These are phyloP conservation scores for Leccinum sublutescens DNA, from an alignment of 768 basidiomycete genomes.

Conservation along the genomic window DNA sequence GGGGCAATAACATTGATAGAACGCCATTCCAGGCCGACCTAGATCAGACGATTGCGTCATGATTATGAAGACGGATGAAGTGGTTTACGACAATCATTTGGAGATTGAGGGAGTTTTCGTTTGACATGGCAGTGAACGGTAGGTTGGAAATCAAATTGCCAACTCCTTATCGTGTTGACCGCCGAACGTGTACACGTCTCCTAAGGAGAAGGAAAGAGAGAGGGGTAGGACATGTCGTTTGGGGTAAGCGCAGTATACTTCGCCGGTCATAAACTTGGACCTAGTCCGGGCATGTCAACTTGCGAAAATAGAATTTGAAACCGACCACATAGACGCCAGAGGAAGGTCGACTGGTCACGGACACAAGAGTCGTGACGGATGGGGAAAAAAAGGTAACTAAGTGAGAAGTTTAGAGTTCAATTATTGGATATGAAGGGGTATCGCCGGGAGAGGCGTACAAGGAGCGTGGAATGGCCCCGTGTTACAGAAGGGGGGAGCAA, in stretches of 20 bases:
- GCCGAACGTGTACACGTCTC: background rate
- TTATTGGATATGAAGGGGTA: constrained; percentile 25
- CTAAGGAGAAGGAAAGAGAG: background rate
- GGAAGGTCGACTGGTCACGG: background rate
- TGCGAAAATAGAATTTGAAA: constrained; percentile 8
- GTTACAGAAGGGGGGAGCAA: background rate
- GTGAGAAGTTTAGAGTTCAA: constrained; percentile 23
- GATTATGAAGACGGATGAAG: constrained; percentile 13
- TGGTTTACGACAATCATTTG: constrained; percentile 21
- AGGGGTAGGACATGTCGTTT: background rate
- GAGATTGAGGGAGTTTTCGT: constrained; percentile 15
- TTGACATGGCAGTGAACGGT: constrained; percentile 2
- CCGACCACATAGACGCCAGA: constrained; percentile 2
- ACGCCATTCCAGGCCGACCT: background rate
- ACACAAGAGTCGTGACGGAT: constrained; percentile 4
- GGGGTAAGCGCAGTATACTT: background rate
- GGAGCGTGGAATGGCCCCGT: constrained; percentile 12
- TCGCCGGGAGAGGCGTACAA: constrained; percentile 8
- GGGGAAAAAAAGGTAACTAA: constrained; percentile 5
- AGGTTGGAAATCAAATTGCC: constrained; percentile 12
- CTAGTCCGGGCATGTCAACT: background rate
- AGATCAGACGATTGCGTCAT: constrained; percentile 10
- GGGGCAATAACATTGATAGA: constrained; percentile 1
- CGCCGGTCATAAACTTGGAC: background rate
- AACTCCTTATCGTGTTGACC: constrained; percentile 2